phyloP scores from a whole-genome alignment of 2,329 filamentous ascomycete genomes.

The Talaromyces sp. region DNA sequence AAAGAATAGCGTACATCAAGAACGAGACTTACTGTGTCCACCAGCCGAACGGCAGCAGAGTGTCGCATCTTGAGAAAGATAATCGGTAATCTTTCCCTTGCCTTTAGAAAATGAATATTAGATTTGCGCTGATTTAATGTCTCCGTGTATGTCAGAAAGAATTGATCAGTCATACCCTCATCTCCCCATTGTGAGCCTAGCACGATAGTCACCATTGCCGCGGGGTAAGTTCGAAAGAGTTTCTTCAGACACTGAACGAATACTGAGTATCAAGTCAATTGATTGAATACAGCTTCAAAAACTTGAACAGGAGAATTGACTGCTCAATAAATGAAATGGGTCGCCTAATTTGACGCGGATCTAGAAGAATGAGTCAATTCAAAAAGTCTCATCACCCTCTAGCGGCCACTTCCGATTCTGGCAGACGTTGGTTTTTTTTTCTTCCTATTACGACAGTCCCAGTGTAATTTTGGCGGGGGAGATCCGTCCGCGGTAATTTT shows the following conservation, averaged over 20 bases:
- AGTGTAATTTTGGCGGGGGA: conserved; percentile 3
- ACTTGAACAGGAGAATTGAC: not conserved
- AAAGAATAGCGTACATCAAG: not conserved
- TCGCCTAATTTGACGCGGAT: not conserved
- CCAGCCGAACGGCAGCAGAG: conserved; percentile 46
- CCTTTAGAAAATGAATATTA: conserved; percentile 25
- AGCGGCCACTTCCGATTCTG: conserved; percentile 8
- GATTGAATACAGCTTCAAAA: not conserved
- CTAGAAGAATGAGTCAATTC: not conserved
- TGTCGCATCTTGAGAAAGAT: conserved; percentile 43
- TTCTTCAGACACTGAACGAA: not conserved
- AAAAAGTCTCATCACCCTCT: not conserved
- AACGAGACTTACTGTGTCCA: conserved; percentile 43
- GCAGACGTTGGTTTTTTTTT: conserved; percentile 1
- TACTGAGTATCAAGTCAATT: not conserved
- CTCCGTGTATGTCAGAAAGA: not conserved
- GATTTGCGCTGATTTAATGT: not conserved
- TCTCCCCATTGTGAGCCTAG: conserved; percentile 48
- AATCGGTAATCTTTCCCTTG: conserved; percentile 49
- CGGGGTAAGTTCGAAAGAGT: conserved; percentile 20
- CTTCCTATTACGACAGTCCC: not conserved
- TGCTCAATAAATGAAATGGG: not conserved
- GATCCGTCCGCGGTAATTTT: not conserved
- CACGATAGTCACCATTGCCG: conserved; percentile 39
- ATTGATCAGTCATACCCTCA: conserved; percentile 36